Evolutionary conservation across 352 stramenopile species (phyloP).

Genomic region (Phytopythium sindhum): DNA sequence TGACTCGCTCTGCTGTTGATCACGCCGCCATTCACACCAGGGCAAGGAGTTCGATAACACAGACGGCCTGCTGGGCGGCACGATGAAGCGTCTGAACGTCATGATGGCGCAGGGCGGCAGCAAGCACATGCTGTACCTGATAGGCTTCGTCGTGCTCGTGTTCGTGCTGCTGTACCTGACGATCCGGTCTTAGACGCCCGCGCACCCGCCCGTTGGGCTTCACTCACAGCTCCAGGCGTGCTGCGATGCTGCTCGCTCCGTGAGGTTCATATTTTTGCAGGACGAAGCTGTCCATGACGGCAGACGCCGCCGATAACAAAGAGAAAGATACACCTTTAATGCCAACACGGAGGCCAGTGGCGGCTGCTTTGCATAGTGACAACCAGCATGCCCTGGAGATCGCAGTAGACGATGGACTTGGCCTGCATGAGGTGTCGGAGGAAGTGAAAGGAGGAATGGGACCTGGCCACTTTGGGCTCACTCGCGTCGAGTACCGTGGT

Average conservation of each 20-base stretch:
- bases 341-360: too few species aligned
- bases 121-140: constrained; percentile 88
- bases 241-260: background rate
- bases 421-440: too few species aligned
- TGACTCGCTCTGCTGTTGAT: background rate
- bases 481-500: too few species aligned
- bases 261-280: background rate
- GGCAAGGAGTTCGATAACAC: constrained; percentile 86
- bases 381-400: too few species aligned
- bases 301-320: too few species aligned
- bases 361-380: too few species aligned
- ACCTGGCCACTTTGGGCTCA: too few species aligned
- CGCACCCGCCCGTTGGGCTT: background rate
- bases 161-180: constrained; percentile 84
- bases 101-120: constrained; percentile 88
- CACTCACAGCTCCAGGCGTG: too few species aligned
- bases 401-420: too few species aligned
- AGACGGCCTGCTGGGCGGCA: constrained; percentile 73
- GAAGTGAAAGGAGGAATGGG: too few species aligned
- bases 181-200: constrained; percentile 52
- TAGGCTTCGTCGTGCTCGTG: constrained; percentile 81
- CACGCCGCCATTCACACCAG: constrained; percentile 18
- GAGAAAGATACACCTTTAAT: too few species aligned
- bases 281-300: too few species aligned
- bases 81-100: constrained; percentile 79